Base-by-base conservation (phyloP, 495 filamentous ascomycete species). In the Talaromyces nanjingensis region DNA sequence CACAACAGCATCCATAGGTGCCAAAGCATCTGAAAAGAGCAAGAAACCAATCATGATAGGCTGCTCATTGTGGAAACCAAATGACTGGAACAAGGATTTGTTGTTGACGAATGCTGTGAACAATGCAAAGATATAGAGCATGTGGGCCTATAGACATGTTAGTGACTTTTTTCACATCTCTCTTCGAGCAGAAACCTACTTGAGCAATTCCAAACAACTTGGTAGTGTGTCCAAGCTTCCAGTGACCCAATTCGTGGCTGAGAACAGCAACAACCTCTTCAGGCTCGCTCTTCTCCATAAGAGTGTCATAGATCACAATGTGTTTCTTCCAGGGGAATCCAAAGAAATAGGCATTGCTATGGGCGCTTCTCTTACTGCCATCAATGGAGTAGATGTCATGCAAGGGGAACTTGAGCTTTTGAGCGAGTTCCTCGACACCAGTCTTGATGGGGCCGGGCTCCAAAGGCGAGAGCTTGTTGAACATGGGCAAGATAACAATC, bases 271-370 rank as follows among this genome's bases (percentile, higher is more conserved):
- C 92, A 49, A 98, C 93, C 75, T 98, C 94, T 68, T 92, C 83
- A 2, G 88, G 85, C 67, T 91, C 86, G 73, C 88, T 93, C 82
- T 98, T 96, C 75, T 97, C 93, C 60, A 98, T 92, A 66, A 98
- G 76, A 11, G 94, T 98, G 71, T 98, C 94, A 69, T 96, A 98
- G 72, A 98, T 96, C 68, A 98, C 94, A 77, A 98, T 98, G 79
- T 97, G 94, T 84, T 98, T 98, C 84, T 96, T 97, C 93, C 94
- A 98, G 6, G 94, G 94, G 62, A 98, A 83, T 60, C 94, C 94
- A 66, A 94, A 96, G 78, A 98, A 98, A 77, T 98, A 98, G 54
- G 94, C 94, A 71, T 98, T 98, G 79, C 90, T 96, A 78, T 98
- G 94, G 31, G 94, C 92, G 69, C 89, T 93, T 66, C 94, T 88